Conservation (phyloP, 257 asterid species). For the Capsicum pubescens region DNA sequence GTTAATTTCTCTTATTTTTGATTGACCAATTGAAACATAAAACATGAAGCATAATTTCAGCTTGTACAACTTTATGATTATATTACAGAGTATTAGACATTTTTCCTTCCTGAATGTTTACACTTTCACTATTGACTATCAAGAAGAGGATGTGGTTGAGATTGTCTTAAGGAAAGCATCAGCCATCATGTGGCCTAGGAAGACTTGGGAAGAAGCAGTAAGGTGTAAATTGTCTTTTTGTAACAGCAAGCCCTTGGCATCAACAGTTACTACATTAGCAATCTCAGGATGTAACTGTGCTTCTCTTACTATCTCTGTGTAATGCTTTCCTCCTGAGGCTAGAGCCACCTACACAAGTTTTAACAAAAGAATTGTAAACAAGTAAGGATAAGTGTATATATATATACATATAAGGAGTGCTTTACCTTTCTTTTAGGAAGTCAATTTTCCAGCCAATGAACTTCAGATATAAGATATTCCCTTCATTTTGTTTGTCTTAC, state of each 20-base stretch:
- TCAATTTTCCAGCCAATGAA: not conserved
- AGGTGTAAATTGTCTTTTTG: constrained; percentile 46
- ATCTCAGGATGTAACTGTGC: constrained; percentile 41
- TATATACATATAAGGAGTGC: not conserved
- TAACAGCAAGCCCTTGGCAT: constrained; percentile 45
- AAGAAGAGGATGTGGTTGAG: constrained; percentile 5
- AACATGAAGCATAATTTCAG: not conserved
- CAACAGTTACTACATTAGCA: constrained; percentile 40
- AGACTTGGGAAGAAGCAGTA: constrained; percentile 39
- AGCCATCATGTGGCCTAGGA: constrained; percentile 45
- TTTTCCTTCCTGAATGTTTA: too few relatives aligned
- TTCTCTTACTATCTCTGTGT: constrained; percentile 38
- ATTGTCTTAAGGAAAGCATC: constrained; percentile 33
- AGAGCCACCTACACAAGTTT: constrained; percentile 39
- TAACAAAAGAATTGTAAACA: not conserved
- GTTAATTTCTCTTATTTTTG: not conserved
- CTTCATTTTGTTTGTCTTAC: too few relatives aligned
- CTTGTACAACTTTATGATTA: too few relatives aligned
- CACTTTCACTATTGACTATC: not conserved
- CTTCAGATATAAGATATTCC: not conserved
- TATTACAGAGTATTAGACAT: too few relatives aligned
- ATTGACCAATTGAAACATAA: not conserved
- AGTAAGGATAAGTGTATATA: not conserved
- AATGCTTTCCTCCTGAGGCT: constrained; percentile 43
- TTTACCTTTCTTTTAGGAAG: not conserved